These are phyloP conservation scores for Tolypocladium amazonense DNA, from an alignment of 2,329 filamentous ascomycete species.

Conservation along the genomic window DNA sequence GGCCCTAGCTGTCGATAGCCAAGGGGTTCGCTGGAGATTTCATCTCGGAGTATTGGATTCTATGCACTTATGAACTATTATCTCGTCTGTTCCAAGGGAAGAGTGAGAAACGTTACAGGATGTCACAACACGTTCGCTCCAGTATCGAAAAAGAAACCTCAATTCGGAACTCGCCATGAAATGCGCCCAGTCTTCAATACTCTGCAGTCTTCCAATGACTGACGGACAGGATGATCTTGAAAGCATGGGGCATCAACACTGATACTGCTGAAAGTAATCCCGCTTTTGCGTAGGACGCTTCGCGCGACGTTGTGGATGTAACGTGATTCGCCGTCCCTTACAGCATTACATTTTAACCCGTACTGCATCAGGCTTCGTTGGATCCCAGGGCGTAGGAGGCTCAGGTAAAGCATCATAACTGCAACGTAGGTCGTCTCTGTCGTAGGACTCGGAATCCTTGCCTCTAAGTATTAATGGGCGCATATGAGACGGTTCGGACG, in stretches of 20 bases:
- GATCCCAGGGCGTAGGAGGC: background rate
- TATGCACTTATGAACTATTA: no score
- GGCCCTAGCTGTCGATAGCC: no score
- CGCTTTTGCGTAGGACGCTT: no score
- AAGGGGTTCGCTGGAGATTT: no score
- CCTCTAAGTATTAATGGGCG: background rate
- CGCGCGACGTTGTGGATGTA: background rate
- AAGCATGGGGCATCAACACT: background rate
- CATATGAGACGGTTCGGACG: background rate
- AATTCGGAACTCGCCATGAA: no score
- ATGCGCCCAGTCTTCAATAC: background rate
- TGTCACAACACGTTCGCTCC: no score
- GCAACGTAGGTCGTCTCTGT: background rate
- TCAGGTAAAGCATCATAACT: background rate
- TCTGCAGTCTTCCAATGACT: background rate
- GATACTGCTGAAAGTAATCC: background rate
- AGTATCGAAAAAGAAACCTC: no score
- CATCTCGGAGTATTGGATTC: no score
- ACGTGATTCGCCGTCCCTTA: background rate
- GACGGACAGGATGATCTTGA: background rate
- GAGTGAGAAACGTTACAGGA: no score
- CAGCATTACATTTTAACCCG: background rate
- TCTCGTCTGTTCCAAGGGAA: no score
- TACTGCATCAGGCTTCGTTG: background rate
- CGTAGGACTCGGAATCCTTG: background rate